These are phyloP conservation scores for Oryza punctata DNA, from an alignment of 176 grass and related monocot genomes.

Conservation along the genomic window DNA sequence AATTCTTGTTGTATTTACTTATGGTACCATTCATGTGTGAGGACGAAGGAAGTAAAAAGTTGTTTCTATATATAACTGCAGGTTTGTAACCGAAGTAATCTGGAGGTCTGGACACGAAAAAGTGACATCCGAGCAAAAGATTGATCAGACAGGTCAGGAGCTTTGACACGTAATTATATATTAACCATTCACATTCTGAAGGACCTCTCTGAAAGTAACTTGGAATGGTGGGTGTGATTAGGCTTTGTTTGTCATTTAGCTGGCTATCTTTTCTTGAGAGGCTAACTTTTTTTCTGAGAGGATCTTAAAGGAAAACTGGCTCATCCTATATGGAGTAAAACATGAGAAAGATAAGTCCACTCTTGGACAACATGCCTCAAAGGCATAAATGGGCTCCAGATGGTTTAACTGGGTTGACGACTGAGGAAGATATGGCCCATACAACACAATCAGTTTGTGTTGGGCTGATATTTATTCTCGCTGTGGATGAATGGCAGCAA, in stretches of 20 bases:
- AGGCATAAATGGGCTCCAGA: neutral
- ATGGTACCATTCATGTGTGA: neutral
- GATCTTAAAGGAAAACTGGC: neutral
- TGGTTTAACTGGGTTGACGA: neutral
- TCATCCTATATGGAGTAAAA: neutral
- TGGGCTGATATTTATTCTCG: neutral
- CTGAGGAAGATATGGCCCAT: neutral
- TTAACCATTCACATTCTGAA: conserved; percentile 42
- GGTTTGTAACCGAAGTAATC: conserved; percentile 30
- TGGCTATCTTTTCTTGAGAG: neutral
- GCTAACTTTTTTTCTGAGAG: neutral
- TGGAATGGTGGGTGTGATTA: conserved; percentile 1
- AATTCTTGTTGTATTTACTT: neutral
- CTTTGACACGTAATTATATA: conserved; percentile 31
- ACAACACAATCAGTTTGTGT: neutral
- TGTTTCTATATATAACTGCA: neutral
- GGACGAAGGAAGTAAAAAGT: neutral
- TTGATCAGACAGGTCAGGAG: neutral
- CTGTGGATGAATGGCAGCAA: neutral
- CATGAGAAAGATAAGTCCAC: neutral
- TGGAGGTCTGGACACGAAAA: conserved; percentile 13
- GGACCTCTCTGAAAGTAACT: conserved; percentile 26
- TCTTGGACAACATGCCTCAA: neutral
- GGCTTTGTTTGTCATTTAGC: conserved; percentile 29
- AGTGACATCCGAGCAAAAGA: conserved; percentile 36